Evolutionary conservation across 768 basidiomycete genomes (phyloP), one percentile per base, ranked within the genome.

Genomic region (Boletus rubropictus): DNA sequence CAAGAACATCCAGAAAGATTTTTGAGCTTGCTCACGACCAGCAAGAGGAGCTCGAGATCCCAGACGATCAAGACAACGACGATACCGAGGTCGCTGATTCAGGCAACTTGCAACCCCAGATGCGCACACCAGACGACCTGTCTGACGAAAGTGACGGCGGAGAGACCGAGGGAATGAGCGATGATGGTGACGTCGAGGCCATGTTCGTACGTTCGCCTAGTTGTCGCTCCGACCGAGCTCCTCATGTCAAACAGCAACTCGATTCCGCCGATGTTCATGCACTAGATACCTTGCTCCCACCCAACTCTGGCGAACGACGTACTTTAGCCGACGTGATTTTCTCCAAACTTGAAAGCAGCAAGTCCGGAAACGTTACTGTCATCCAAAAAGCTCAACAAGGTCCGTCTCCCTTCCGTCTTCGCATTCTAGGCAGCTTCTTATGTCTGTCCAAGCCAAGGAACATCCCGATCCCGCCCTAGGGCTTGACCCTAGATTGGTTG

Each of bases 281-380:
- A 1, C 72, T 99, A 29, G 93, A 97, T 56, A 73, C 81, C 12
- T 72, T 92, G 25, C 76, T 89, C 35, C 91, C 91, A 32, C 69
- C 81, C 12, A 89, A 84, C 66, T 74, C 80, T 14, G 77, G 78
- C 7, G 84, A 89, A 64, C 80, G 89, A 37, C 78, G 80, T 64
- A 97, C 95, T 3, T 72, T 99, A 25, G 96, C 96, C 25, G 96
- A 99, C 64, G 75, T 98, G n/a, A 99, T 98, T 49, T 90, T 99
- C 62, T 78, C 88, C 21, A 97, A 97, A 69, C 74, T 99, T 20
- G 86, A 94, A 49, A 78, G 75, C 47, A 75, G 72, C 41, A 81
- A 84, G 52, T 64, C 74, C 4, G 71, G 72, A 37, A 72, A 76
- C 32, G 65, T 79, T 7, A 74, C 78, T 9, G 70, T 77, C 24